Conservation (phyloP, 1,284 basidiomycete genomes). For the Sphaerobolus stellatus region DNA sequence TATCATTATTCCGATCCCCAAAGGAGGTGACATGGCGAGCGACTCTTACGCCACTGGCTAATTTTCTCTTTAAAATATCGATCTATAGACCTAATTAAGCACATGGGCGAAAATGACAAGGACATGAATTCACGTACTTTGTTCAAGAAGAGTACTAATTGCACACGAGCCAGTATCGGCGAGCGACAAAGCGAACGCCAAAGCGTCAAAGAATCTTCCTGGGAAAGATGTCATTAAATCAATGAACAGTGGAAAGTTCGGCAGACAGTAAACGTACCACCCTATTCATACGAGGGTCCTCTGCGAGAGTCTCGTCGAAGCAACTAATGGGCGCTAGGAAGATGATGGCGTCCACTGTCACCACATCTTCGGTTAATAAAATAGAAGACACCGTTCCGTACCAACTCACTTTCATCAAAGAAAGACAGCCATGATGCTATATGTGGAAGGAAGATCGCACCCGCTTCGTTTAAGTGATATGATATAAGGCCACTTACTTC, state of each 20-base stretch:
- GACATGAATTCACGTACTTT: conserved; percentile 38
- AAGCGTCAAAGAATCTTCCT: conserved; percentile 60
- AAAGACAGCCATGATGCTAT: conserved; percentile 44
- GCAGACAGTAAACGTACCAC: conserved; percentile 28
- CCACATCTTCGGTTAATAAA: background rate
- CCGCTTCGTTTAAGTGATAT: no score
- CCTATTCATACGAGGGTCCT: conserved; percentile 59
- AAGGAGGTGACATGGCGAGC: conserved; percentile 12
- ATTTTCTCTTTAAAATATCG: background rate
- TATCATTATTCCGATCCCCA: conserved; percentile 36
- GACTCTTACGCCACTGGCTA: conserved; percentile 3
- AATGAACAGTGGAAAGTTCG: background rate
- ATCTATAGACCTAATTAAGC: background rate
- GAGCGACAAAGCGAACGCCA: conserved; percentile 61
- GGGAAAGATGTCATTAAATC: background rate
- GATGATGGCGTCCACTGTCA: conserved; percentile 56
- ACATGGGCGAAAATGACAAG: background rate
- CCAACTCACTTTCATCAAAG: conserved; percentile 51
- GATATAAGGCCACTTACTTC: no score
- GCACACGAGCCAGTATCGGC: conserved; percentile 50
- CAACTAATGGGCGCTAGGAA: conserved; percentile 70
- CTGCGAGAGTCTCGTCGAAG: conserved; percentile 62
- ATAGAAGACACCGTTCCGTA: background rate
- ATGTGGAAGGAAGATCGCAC: no score
- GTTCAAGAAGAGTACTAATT: conserved; percentile 65